These are phyloP conservation scores for Fraxinus greggii DNA, from an alignment of 305 asterid genomes.

Conservation along the genomic window DNA sequence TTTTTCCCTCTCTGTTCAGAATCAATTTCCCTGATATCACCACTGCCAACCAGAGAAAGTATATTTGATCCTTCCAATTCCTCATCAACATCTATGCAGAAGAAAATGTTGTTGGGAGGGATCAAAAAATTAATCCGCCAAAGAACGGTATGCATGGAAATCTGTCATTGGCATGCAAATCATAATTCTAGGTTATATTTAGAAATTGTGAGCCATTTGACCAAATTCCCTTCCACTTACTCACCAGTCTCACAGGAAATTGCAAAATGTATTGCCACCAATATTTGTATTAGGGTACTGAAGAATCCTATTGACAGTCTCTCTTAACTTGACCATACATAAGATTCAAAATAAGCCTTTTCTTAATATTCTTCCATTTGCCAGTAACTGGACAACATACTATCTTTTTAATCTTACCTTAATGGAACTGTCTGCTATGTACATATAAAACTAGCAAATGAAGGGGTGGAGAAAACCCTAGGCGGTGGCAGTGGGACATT, in stretches of 20 bases:
- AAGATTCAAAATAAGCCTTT: background rate
- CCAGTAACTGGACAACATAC: background rate
- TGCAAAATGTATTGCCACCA: background rate
- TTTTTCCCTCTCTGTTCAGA: conserved; percentile 4
- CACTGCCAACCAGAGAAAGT: conserved; percentile 26
- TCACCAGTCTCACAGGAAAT: conserved; percentile 6
- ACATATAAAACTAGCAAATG: background rate
- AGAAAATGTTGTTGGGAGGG: conserved; percentile 8
- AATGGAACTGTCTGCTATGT: background rate
- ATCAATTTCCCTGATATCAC: conserved; percentile 18
- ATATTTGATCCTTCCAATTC: conserved; percentile 40
- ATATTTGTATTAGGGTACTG: background rate
- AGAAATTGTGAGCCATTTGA: background rate
- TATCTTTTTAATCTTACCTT: background rate
- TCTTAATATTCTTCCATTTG: background rate
- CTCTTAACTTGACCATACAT: background rate
- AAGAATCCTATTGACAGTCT: background rate
- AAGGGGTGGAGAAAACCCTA: background rate
- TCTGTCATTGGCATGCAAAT: conserved; percentile 11
- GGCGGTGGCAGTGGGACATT: background rate
- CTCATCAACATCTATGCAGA: conserved; percentile 38
- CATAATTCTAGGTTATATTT: conserved; percentile 5
- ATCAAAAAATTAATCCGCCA: background rate
- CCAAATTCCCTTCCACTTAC: background rate
- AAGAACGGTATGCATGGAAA: background rate